These are phyloP conservation scores for Botrytis paeoniae DNA, from an alignment of 2,329 filamentous ascomycete species.

Conservation along the genomic window DNA sequence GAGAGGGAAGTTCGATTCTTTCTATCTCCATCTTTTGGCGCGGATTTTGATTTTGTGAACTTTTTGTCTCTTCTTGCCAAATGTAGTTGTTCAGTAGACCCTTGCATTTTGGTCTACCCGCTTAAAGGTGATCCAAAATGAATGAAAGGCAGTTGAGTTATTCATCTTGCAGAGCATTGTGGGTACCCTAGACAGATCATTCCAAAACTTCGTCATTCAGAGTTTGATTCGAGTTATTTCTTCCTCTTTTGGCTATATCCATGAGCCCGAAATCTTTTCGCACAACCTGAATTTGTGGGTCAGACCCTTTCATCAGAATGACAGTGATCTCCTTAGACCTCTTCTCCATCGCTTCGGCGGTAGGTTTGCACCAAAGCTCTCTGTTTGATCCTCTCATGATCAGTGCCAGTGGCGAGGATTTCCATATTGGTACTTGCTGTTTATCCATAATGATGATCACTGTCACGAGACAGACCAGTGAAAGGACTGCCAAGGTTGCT, in stretches of 20 bases:
- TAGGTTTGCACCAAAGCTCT: neutral
- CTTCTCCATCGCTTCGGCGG: neutral
- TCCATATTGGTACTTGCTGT: neutral
- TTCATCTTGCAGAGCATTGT: neutral
- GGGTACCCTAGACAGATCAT: neutral
- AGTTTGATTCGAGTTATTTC: neutral
- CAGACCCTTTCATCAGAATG: neutral
- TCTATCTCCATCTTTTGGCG: neutral
- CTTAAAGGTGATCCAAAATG: neutral
- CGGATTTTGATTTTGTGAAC: rapidly evolving
- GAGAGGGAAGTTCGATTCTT: neutral
- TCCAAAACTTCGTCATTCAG: neutral
- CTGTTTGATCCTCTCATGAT: neutral
- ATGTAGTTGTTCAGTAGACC: neutral
- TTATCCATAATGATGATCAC: neutral
- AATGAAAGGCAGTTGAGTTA: rapidly evolving
- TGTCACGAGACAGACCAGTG: neutral
- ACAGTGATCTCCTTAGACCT: neutral
- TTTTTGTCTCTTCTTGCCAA: neutral
- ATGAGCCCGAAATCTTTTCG: neutral
- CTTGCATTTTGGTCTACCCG: too few relatives aligned
- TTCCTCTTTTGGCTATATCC: neutral
- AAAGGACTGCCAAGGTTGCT: neutral
- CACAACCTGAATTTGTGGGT: neutral
- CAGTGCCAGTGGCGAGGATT: neutral